These are phyloP conservation scores for Pythium oligandrum DNA, from an alignment of 352 stramenopile species.

Conservation along the genomic window DNA sequence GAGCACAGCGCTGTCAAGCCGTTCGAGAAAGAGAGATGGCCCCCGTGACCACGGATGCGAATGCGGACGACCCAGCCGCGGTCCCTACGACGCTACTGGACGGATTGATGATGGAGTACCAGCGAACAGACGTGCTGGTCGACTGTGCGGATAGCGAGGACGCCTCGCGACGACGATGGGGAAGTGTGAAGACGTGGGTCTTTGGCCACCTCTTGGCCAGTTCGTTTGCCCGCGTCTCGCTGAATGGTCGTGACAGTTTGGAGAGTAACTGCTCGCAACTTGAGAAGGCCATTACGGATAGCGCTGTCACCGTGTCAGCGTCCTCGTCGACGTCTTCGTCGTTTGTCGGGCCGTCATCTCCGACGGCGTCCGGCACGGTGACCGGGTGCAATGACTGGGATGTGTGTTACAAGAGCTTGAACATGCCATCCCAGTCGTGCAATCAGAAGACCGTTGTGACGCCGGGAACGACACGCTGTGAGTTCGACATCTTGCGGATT, in stretches of 20 bases:
- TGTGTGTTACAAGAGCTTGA: constrained; percentile 14
- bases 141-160: background rate
- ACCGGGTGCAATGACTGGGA: constrained; percentile 22
- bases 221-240: constrained; percentile 60
- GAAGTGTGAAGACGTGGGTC: constrained; percentile 72
- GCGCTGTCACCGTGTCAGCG: constrained; percentile 1
- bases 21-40: background rate
- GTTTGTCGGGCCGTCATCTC: constrained; percentile 7
- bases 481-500: constrained; percentile 71
- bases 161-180: constrained; percentile 34
- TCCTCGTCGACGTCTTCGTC: constrained; percentile 18
- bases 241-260: constrained; percentile 11
- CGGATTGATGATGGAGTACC: too few relatives aligned
- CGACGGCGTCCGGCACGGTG: background rate
- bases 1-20: background rate
- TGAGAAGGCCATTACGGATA: constrained; percentile 13
- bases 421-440: background rate
- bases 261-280: background rate
- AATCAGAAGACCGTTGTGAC: constrained; percentile 14
- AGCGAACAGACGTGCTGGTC: too few relatives aligned
- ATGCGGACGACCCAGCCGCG: too few relatives aligned
- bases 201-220: constrained; percentile 62
- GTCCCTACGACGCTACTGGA: too few relatives aligned
- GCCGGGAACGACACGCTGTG: constrained; percentile 20
- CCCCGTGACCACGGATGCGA: too few relatives aligned